These are phyloP conservation scores for Hyparrhenia diplandra DNA, from an alignment of 176 grass and related monocot genomes.

Conservation along the genomic window DNA sequence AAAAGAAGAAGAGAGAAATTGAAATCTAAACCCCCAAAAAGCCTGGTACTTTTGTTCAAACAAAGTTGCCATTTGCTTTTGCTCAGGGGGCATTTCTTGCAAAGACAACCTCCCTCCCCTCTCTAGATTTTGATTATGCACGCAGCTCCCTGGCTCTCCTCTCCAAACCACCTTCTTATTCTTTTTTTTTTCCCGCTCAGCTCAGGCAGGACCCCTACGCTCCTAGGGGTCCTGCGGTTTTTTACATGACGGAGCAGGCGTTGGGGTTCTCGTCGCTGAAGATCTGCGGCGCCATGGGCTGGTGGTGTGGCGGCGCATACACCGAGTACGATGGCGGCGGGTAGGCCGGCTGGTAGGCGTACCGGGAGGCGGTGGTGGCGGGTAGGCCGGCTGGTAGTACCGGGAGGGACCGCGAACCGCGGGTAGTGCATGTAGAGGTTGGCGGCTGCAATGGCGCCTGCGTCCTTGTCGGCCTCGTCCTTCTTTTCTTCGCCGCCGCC, in stretches of 20 bases:
- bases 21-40: constrained; percentile 19
- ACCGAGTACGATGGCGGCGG: background rate
- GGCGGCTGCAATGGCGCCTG: too few species aligned
- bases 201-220: too few species aligned
- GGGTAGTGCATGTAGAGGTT: too few species aligned
- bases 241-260: constrained; percentile 69
- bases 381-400: constrained; percentile 20
- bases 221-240: too few species aligned
- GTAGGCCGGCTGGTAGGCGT: too few species aligned
- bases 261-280: constrained; percentile 93
- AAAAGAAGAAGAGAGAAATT: background rate
- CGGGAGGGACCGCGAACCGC: background rate
- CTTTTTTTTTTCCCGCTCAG: background rate
- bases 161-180: constrained; percentile 5
- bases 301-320: background rate
- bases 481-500: constrained; percentile 23
- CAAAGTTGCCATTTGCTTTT: constrained; percentile 36
- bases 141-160: background rate
- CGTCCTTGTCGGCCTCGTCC: background rate
- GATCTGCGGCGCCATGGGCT: constrained; percentile 43
- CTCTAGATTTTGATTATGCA: background rate
- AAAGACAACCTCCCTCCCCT: constrained; percentile 19
- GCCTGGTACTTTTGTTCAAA: constrained; percentile 10
- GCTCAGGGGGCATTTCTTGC: constrained; percentile 26
- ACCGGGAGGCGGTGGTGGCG: too few species aligned